phyloP scores from a whole-genome alignment of 129 eudicot species.

The Artemisia tridentata region DNA sequence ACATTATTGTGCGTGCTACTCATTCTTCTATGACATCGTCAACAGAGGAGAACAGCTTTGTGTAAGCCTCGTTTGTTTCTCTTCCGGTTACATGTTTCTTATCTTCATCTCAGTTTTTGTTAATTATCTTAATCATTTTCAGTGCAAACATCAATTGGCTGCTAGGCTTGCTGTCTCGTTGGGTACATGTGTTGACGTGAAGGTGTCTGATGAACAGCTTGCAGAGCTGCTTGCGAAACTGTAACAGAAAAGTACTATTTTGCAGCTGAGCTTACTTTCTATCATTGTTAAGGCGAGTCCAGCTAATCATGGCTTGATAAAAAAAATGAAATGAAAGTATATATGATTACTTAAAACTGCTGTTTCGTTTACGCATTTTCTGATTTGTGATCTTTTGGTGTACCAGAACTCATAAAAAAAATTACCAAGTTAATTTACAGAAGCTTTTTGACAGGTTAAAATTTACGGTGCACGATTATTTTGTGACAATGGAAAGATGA shows the following conservation, averaged over 20 bases:
- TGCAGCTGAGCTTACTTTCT: no score
- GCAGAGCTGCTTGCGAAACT: conserved; percentile 60
- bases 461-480: no score
- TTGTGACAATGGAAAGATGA: no score
- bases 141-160: conserved; percentile 97
- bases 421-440: no score
- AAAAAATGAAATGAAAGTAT: no score
- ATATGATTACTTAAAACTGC: no score
- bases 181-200: conserved; percentile 65
- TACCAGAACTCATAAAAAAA: no score
- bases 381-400: no score
- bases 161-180: conserved; percentile 72
- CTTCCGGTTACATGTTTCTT: neutral
- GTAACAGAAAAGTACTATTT: conserved; percentile 22
- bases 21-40: conserved; percentile 74
- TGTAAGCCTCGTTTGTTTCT: conserved; percentile 36
- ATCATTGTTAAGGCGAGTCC: no score
- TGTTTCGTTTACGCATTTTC: no score
- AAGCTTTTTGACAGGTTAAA: no score
- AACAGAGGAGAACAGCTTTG: conserved; percentile 85
- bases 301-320: no score
- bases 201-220: conserved; percentile 81
- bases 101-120: neutral
- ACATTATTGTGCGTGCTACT: conserved; percentile 82
- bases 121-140: neutral